Base-by-base conservation (phyloP, 768 basidiomycete species). In the Phylloporus rhodoxanthus region DNA sequence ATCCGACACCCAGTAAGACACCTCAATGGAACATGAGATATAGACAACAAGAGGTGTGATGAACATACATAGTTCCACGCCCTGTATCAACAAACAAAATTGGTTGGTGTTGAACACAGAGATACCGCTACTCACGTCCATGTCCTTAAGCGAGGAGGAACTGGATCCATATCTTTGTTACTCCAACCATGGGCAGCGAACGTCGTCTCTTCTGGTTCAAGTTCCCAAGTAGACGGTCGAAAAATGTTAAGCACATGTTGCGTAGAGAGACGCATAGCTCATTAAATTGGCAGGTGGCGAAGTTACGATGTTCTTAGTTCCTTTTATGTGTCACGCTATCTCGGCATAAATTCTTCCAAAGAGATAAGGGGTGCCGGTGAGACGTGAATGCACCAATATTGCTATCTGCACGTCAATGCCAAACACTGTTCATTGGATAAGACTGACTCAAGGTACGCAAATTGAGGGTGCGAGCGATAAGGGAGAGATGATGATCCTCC, bases 121-220 rank as follows among this genome's bases (percentile, higher is more conserved):
- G 61, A 15, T 36, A 14, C 8, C 5, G 13, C 19, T 10, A 53
- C 63, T 57, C 50, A 63, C 32, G 75, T 72, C 87, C 87, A 89
- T 6, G 84, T 88, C 48, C 85, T 70, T 11, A 72, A 58, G 23
- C 78, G 65, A 0, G 68, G 74, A 37, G 82, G 81, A 11, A 87
- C 84, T 6, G 85, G 85, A 54, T 87, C 86, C 82, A 87, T 87
- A 59, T 87, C 86, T 57, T 78, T 77, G 67, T 89, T 90, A 55
- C 70, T 75, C 82, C 84, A 86, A 63, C 74, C 57, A 74, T 75
- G 43, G 61, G 75, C 10, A 74, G 80, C 26, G 56, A 83, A 79
- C 19, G 74, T 76, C 20, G 78, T 74, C 34, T 73, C 64, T 45
- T 75, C 73, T 9, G 76, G 74, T 57, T 79, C 70, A 33, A 42